Evolutionary conservation across 768 basidiomycete genomes (phyloP), one percentile per base, ranked within the genome.

Genomic region (Phaffia australis): DNA sequence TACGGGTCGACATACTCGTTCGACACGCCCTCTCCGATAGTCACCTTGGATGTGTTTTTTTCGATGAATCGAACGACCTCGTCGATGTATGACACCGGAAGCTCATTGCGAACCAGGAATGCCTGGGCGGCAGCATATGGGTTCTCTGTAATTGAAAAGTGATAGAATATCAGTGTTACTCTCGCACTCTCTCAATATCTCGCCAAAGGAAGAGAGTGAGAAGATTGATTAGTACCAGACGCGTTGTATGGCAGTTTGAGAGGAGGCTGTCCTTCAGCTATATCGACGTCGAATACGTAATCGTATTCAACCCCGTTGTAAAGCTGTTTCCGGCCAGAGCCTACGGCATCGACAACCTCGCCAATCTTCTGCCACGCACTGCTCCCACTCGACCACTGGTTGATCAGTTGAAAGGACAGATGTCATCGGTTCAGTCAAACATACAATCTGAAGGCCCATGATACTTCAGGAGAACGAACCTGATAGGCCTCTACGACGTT

Each of bases 251-350:
- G 94, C 25, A 99, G 81, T 74, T 97, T 98, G 70, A 98, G 79
- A 8, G 93, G 86, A 15, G 94, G 93, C 19, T 83, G 84, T 2
- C 92, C 93, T 68, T 95, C 94, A 73, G 89, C 82, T 30, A 97
- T 86, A 73, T 98, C 95, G 47, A 99, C 93, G 73, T 95, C 93
- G 73, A 98, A 97, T n/a, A 99, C 94, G 73, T 95, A 95, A 77
- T 99, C 95, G 73, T 93, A 99, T 77, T 98, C 94, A 73, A 86
- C 86, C 21, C 95, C 95, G 71, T 91, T 77, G 73, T 87, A 87
- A n/a, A 95, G 81, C 76, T 93, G 89, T 76, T 89, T 93, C 65
- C 90, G 81, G n/a, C 84, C 84, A 47, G 86, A 84, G 27, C 92
- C 88, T 60, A 94, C 87, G 23, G 92, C 93, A 73, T 95, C 95